These are phyloP conservation scores for Acrocalymma vagum DNA, from an alignment of 2,329 filamentous ascomycete genomes.

Conservation along the genomic window DNA sequence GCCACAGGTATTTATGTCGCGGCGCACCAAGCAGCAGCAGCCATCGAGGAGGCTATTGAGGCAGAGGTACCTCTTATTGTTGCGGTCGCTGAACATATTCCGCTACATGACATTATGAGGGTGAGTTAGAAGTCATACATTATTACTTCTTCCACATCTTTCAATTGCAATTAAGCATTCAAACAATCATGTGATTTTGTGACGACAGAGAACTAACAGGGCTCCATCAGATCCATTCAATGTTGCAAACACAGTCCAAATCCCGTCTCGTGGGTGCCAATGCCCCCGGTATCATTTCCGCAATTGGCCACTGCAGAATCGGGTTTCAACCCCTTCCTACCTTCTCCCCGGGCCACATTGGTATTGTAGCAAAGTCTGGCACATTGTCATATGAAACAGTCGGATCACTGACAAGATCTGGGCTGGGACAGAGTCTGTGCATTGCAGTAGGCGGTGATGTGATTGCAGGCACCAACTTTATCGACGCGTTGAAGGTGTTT, in stretches of 20 bases:
- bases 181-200: too few species aligned
- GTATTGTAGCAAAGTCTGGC: slow-evolving; percentile 82
- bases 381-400: slow-evolving; percentile 84
- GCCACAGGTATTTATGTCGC: slow-evolving; percentile 83
- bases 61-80: slow-evolving; percentile 81
- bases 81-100: slow-evolving; percentile 82
- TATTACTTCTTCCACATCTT: too few species aligned
- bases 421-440: slow-evolving; percentile 78
- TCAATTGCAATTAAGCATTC: too few species aligned
- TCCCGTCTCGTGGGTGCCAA: slow-evolving; percentile 82
- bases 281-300: slow-evolving; percentile 80
- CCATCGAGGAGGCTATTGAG: slow-evolving; percentile 82
- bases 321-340: slow-evolving; percentile 81
- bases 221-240: slow-evolving; percentile 74
- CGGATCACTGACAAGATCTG: slow-evolving; percentile 75
- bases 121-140: slow-evolving; percentile 51
- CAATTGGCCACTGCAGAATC: slow-evolving; percentile 73
- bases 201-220: too few species aligned
- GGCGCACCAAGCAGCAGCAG: slow-evolving; percentile 74
- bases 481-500: slow-evolving; percentile 74
- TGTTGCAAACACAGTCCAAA: slow-evolving; percentile 74
- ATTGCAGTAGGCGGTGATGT: slow-evolving; percentile 82
- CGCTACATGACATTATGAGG: slow-evolving; percentile 78
- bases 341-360: slow-evolving; percentile 73
- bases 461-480: slow-evolving; percentile 76